Percentiles rank a stretch among this genome's conserved stretches.
Evolutionary conservation across 257 asterid genomes (phyloP).

Genomic region (Ilex asprella): DNA sequence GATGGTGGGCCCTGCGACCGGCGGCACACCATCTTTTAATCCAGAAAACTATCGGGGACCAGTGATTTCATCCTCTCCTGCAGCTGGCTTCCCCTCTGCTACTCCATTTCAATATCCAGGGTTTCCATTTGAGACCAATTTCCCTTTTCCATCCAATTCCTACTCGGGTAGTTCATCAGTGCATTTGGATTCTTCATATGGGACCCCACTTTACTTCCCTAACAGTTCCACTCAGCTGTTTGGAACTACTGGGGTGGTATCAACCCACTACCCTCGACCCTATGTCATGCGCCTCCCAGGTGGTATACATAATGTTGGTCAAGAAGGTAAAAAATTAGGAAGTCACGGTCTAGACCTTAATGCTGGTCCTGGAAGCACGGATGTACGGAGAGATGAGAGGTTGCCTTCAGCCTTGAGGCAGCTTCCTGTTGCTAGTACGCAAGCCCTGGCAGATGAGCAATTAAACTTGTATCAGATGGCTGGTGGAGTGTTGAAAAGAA

Average conservation of each 20-base stretch:
- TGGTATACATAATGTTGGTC: constrained; percentile 27
- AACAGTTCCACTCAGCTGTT: constrained; percentile 41
- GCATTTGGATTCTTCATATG: constrained; percentile 44
- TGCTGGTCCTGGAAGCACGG: constrained; percentile 67
- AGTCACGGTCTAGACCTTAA: constrained; percentile 80
- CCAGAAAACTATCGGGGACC: constrained; percentile 30
- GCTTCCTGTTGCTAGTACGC: constrained; percentile 53
- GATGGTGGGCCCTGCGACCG: constrained; percentile 2
- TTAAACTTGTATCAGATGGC: constrained; percentile 42
- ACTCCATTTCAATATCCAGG: constrained; percentile 32
- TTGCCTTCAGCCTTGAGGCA: constrained; percentile 44
- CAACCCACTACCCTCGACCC: constrained; percentile 72
- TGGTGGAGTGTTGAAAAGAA: constrained; percentile 55
- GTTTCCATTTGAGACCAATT: constrained; percentile 29
- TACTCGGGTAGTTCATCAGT: constrained; percentile 39
- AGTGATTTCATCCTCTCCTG: constrained; percentile 38
- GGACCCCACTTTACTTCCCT: constrained; percentile 35
- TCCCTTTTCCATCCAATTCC: constrained; percentile 23
- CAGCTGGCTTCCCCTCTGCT: constrained; percentile 26
- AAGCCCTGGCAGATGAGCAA: constrained; percentile 58
- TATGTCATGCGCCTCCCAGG: constrained; percentile 48
- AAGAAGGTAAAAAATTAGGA: constrained; percentile 56
- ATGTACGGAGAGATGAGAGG: constrained; percentile 49
- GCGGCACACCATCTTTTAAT: constrained; percentile 15
- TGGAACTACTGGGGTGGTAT: constrained; percentile 43